A percentile compares a stretch with the other conserved stretches of the same genome.
phyloP scores from a whole-genome alignment of 805 yeast genomes.

The Sugiyamaella valdiviana region DNA sequence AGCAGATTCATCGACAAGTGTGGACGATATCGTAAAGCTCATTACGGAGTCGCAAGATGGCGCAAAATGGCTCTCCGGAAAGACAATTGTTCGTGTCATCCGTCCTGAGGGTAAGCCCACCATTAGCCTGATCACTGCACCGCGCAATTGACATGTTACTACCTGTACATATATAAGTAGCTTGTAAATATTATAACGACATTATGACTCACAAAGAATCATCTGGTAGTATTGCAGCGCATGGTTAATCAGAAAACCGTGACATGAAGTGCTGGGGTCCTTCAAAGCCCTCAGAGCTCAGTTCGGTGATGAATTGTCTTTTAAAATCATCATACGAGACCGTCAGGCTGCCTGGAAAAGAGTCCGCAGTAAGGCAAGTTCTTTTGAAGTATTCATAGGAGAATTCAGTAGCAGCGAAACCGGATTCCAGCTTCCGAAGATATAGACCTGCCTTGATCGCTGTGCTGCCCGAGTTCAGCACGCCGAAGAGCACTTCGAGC shows the following conservation, averaged over 20 bases:
- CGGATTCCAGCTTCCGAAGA: background rate
- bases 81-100: slow-evolving; percentile 47
- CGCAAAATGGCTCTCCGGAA: slow-evolving; percentile 38
- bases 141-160: background rate
- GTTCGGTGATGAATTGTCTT: background rate
- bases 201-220: background rate
- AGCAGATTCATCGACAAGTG: slow-evolving; percentile 19
- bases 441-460: background rate
- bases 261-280: background rate
- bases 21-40: slow-evolving; percentile 34
- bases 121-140: slow-evolving; percentile 19
- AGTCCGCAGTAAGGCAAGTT: background rate
- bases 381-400: background rate
- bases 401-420: background rate
- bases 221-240: background rate
- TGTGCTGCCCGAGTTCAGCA: background rate
- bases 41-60: slow-evolving; percentile 35
- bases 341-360: background rate
- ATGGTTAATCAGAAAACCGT: background rate
- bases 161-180: slow-evolving; percentile 1
- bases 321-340: slow-evolving; percentile 10
- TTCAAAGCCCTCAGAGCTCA: slow-evolving; percentile 6
- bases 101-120: slow-evolving; percentile 25
- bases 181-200: background rate
- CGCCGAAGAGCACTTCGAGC: background rate